Percentiles rank a stretch among this genome's conserved stretches.
Evolutionary conservation across 2,329 filamentous ascomycete species (phyloP).

Genomic region (Cercospora sp.): DNA sequence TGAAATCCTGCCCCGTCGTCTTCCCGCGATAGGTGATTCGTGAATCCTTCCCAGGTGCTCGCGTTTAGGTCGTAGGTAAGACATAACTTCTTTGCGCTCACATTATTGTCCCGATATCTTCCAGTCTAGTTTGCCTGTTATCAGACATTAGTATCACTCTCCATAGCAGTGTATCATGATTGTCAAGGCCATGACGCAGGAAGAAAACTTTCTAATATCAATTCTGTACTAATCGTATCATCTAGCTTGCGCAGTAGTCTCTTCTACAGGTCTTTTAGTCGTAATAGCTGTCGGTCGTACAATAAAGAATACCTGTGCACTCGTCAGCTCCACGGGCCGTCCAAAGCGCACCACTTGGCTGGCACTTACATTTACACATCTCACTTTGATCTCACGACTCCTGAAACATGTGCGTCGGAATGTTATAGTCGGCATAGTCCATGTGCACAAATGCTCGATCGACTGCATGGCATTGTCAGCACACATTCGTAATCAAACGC

Average conservation of each 20-base stretch:
- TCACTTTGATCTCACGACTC: slow-evolving; percentile 31
- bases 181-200: no score
- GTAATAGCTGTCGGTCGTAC: background rate
- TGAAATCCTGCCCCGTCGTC: no score
- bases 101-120: no score
- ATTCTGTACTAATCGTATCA: background rate
- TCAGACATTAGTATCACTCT: no score
- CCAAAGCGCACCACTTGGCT: background rate
- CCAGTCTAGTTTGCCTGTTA: no score
- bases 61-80: no score
- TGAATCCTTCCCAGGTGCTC: no score
- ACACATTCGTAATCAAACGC: background rate
- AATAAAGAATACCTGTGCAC: background rate
- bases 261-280: background rate
- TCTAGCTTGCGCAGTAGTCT: background rate
- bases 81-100: no score
- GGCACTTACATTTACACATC: background rate
- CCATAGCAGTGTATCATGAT: no score
- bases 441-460: slow-evolving; percentile 56
- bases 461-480: slow-evolving; percentile 41
- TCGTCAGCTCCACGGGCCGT: background rate
- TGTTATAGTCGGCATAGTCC: slow-evolving; percentile 53
- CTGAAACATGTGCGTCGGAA: slow-evolving; percentile 55
- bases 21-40: no score
- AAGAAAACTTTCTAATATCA: background rate